Conservation (phyloP, 805 yeast genomes). For the Hermanozyma aechmeae region DNA sequence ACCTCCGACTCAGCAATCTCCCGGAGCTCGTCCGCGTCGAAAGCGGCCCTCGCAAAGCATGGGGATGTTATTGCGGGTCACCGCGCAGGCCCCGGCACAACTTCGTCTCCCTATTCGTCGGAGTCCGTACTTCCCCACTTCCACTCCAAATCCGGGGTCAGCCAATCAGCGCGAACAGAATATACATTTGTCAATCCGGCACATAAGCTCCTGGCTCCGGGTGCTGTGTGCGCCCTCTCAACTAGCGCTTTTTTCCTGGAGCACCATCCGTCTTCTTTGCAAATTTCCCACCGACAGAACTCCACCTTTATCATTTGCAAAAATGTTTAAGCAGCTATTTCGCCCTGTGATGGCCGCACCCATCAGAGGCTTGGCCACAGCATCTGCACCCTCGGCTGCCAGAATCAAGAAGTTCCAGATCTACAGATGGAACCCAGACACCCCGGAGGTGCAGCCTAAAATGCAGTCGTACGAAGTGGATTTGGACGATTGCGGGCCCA, state of each 20-base stretch:
- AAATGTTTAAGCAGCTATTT: constrained; percentile 8
- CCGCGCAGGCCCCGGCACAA: no score
- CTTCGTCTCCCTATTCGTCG: no score
- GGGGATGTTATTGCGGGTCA: no score
- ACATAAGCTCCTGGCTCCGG: constrained; percentile 4
- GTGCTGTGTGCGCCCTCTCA: constrained; percentile 1
- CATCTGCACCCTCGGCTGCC: constrained; percentile 31
- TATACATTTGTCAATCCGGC: constrained; percentile 9
- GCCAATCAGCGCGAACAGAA: constrained; percentile 9
- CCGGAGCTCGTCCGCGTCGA: no score
- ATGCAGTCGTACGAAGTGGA: constrained; percentile 80
- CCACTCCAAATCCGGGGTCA: constrained; percentile 11
- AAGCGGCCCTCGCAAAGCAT: no score
- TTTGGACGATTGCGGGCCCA: constrained; percentile 90
- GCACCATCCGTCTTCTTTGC: neutral
- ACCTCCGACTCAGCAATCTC: no score
- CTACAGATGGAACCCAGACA: constrained; percentile 98
- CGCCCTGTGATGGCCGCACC: constrained; percentile 7
- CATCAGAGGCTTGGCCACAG: constrained; percentile 20
- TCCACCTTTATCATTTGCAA: constrained; percentile 1
- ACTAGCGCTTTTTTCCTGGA: neutral
- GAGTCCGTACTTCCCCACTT: no score
- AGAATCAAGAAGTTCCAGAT: constrained; percentile 78
- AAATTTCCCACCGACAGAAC: neutral
- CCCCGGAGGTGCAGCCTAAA: constrained; percentile 84